These are phyloP conservation scores for Emmonsiellopsis sp. DNA, from an alignment of 2,329 filamentous ascomycete genomes.

Conservation along the genomic window DNA sequence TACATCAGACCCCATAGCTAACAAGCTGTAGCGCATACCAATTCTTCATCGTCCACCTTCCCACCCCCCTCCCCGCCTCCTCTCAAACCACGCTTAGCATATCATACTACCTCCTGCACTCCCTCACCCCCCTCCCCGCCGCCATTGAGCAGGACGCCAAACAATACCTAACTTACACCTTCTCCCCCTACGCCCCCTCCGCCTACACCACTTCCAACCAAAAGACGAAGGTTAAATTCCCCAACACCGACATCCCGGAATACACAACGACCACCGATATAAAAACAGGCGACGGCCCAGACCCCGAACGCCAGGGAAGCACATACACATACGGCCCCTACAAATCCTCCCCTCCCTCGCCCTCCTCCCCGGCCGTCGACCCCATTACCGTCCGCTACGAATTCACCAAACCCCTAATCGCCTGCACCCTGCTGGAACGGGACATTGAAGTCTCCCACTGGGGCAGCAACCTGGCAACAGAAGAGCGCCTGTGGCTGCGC, in stretches of 20 bases:
- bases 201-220: conserved; percentile 83
- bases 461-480: conserved; percentile 92
- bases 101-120: conserved; percentile 68
- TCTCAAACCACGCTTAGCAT: conserved; percentile 80
- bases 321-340: conserved; percentile 90
- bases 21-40: conserved; percentile 50
- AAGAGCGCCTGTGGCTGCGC: conserved; percentile 82
- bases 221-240: conserved; percentile 93
- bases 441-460: conserved; percentile 95
- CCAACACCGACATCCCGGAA: conserved; percentile 67
- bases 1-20: background rate
- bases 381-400: conserved; percentile 80
- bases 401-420: conserved; percentile 83
- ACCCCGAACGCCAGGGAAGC: conserved; percentile 73
- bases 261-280: conserved; percentile 62
- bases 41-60: conserved; percentile 77
- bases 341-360: conserved; percentile 57
- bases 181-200: conserved; percentile 76
- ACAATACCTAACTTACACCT: conserved; percentile 78
- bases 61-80: conserved; percentile 63
- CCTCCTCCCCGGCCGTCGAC: conserved; percentile 54
- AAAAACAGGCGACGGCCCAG: conserved; percentile 49
- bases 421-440: conserved; percentile 69
- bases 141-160: conserved; percentile 73
- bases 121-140: conserved; percentile 71